Evolutionary conservation across 768 basidiomycete species (phyloP).

Genomic region (Tylopilus plumbeoviolaceoides): DNA sequence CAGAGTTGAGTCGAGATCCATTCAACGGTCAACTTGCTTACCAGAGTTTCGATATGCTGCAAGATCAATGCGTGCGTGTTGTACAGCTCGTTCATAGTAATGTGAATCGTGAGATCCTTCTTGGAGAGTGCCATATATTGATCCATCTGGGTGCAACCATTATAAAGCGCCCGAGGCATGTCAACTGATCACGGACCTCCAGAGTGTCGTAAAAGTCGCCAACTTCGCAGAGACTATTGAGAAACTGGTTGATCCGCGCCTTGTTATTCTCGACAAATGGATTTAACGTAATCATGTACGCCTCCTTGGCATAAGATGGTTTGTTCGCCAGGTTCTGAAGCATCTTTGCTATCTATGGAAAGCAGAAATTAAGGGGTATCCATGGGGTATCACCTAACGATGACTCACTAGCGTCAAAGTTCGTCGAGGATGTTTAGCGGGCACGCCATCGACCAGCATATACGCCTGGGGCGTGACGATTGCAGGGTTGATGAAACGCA

Average conservation of each 20-base stretch:
- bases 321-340: conserved; percentile 99
- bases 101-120: conserved; percentile 97
- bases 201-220: conserved; percentile 99
- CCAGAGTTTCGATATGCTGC: conserved; percentile 93
- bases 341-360: conserved; percentile 93
- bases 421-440: conserved; percentile 94
- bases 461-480: conserved; percentile 99
- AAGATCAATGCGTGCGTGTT: conserved; percentile 95
- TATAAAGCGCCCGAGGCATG: not conserved
- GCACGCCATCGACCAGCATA: conserved; percentile 97
- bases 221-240: conserved; percentile 96
- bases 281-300: conserved; percentile 97
- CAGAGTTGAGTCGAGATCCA: conserved; percentile 1
- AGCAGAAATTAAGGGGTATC: conserved; percentile 2
- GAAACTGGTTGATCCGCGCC: conserved; percentile 93
- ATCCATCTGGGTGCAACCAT: conserved; percentile 71
- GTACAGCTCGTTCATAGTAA: conserved; percentile 97
- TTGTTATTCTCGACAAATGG: conserved; percentile 99
- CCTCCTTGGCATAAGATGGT: conserved; percentile 95
- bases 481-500: conserved; percentile 98
- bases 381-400: not conserved
- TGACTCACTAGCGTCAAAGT: conserved; percentile 81
- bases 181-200: conserved; percentile 55
- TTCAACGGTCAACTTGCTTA: conserved; percentile 37
- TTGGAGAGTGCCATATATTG: conserved; percentile 99